Percentiles rank a stretch among this genome's conserved stretches.
phyloP scores from a whole-genome alignment of 495 filamentous ascomycete species.

The Daldinia vernicosa region DNA sequence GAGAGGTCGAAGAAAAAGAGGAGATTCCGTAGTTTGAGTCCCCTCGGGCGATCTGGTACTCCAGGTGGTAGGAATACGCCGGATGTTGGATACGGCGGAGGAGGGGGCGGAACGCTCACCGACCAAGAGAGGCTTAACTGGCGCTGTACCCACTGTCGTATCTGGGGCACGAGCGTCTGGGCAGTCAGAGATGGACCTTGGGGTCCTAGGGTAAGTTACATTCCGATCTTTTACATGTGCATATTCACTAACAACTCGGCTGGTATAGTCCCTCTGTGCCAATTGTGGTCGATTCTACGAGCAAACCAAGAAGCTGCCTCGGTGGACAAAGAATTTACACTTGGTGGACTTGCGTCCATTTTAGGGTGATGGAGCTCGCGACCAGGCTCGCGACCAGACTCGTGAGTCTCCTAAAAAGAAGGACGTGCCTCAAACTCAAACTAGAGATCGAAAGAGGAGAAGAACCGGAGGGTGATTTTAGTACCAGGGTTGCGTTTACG shows the following conservation, averaged over 20 bases:
- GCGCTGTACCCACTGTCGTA: slow-evolving; percentile 89
- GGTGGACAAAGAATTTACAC: slow-evolving; percentile 84
- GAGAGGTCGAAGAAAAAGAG: slow-evolving; percentile 94
- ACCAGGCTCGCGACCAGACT: neutral
- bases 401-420: neutral
- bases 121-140: slow-evolving; percentile 86
- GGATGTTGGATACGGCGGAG: slow-evolving; percentile 71
- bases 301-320: slow-evolving; percentile 82
- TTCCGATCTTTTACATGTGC: neutral
- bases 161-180: slow-evolving; percentile 93
- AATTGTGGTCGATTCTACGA: slow-evolving; percentile 93
- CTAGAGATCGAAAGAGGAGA: neutral
- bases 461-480: neutral
- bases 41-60: slow-evolving; percentile 70
- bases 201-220: slow-evolving; percentile 76
- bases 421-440: neutral
- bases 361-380: slow-evolving; percentile 35
- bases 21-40: slow-evolving; percentile 88
- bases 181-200: slow-evolving; percentile 90
- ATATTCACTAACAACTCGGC: slow-evolving; percentile 27
- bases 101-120: slow-evolving; percentile 71
- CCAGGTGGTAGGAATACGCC: slow-evolving; percentile 77
- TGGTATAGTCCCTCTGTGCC: slow-evolving; percentile 80
- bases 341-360: slow-evolving; percentile 50
- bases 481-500: slow-evolving; percentile 9